These are phyloP conservation scores for Trichosporon sp. DNA, from an alignment of 1,284 basidiomycete genomes.

Conservation along the genomic window DNA sequence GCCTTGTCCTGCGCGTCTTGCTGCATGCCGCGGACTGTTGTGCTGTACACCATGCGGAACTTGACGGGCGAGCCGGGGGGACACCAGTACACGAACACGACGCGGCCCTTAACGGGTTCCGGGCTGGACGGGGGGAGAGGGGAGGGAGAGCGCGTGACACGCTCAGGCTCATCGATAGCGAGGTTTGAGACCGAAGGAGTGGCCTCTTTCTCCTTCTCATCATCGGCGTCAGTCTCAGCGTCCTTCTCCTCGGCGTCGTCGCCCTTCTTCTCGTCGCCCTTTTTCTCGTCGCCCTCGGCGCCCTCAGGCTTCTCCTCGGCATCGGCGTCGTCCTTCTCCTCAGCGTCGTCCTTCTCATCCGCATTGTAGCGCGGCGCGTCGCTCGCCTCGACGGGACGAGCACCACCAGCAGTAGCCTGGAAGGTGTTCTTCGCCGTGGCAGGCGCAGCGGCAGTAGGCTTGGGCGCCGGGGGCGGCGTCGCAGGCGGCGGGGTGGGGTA, in stretches of 20 bases:
- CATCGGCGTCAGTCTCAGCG: constrained; percentile 21
- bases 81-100: constrained; percentile 86
- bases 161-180: constrained; percentile 24
- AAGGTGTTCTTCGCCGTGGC: constrained; percentile 45
- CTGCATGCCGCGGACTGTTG: constrained; percentile 65
- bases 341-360: constrained; percentile 20
- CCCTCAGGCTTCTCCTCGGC: constrained; percentile 27
- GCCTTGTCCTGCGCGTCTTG: constrained; percentile 62
- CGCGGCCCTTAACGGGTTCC: constrained; percentile 43
- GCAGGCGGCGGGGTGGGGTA: constrained; percentile 61
- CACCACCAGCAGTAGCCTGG: constrained; percentile 49
- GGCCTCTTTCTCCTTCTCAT: constrained; percentile 23
- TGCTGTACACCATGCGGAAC: constrained; percentile 82
- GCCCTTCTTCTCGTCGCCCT: constrained; percentile 17
- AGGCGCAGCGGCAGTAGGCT: constrained; percentile 21
- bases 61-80: constrained; percentile 76
- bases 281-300: constrained; percentile 22
- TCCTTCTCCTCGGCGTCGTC: constrained; percentile 24
- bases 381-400: constrained; percentile 35
- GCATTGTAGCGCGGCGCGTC: constrained; percentile 30
- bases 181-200: constrained; percentile 25
- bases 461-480: constrained; percentile 32
- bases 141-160: constrained; percentile 24
- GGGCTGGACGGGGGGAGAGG: constrained; percentile 11
- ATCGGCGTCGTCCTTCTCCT: constrained; percentile 12